Conservation (phyloP, 1,139 yeast genomes). For the Scheffersomyces illinoinensis region DNA sequence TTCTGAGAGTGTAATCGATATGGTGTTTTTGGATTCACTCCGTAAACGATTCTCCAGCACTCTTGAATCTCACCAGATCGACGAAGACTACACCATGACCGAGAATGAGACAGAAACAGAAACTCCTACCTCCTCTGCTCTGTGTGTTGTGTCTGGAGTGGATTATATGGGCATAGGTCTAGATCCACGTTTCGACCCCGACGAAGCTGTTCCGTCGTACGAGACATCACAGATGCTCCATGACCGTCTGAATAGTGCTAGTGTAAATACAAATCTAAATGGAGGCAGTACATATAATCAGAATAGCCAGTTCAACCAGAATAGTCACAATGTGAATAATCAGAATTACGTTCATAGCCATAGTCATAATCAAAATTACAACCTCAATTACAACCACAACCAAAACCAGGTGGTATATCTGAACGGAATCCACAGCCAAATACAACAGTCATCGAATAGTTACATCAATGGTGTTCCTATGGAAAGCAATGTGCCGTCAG, state of each 20-base stretch:
- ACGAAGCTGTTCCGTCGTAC: constrained; percentile 46
- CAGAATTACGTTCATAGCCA: background rate
- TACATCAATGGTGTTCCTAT: background rate
- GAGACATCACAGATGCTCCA: constrained; percentile 45
- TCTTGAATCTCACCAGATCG: constrained; percentile 37
- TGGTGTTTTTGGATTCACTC: constrained; percentile 24
- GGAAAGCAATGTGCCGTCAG: constrained; percentile 1
- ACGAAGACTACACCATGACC: constrained; percentile 31
- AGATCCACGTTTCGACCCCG: constrained; percentile 25
- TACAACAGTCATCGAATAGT: background rate
- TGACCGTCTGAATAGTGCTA: constrained; percentile 8
- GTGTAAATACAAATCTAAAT: background rate
- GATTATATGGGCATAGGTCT: background rate
- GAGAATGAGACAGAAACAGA: constrained; percentile 2
- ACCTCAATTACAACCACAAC: background rate
- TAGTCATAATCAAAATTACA: background rate
- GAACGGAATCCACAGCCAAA: background rate
- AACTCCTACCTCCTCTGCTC: background rate
- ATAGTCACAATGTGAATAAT: background rate
- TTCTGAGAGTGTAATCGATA: constrained; percentile 1
- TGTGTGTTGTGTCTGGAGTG: background rate
- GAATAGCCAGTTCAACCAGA: background rate
- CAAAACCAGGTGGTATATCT: background rate
- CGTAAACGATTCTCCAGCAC: constrained; percentile 30
- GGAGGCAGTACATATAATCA: background rate